Base-by-base conservation (phyloP, 352 stramenopile species). In the Aphanomyces cochlioides region DNA sequence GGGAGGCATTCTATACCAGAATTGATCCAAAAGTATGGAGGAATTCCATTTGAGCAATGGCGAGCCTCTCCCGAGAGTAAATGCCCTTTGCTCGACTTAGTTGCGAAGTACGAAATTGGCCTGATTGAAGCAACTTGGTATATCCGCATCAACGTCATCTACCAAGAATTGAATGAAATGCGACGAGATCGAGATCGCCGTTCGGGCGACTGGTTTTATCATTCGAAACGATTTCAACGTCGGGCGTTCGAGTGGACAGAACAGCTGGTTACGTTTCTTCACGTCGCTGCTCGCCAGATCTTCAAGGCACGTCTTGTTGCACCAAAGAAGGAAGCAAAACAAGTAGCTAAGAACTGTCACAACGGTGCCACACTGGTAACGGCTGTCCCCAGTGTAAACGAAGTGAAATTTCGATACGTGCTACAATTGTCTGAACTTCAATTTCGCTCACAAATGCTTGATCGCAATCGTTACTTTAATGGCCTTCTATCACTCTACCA, bases 1-100 rank as follows among this genome's bases (percentile, higher is more conserved):
- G 87, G 87, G 3, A 76, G 79, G 40, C 78, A 80, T 19, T 88
- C 77, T 65, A 78, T 89, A 36, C 74, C 82, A 38, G 86, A 93
- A 41, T 76, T 95, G 17, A 84, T 92, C 21, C 85, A 95, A 66
- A 76, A 77, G 4, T 81, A 90, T 60, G 86, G 87, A 3, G 87
- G 87, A 1, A 85, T 95, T 2, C 85, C 87, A 2, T 93, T 93
- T 68, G 91, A 93, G 71, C 83, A 93, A 61, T 95, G 87, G 87
- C 79, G 82, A 1, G 81, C 87, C 10, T 81, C 90, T 5, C 77
- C 82, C 4, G 87, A 90, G 19, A 87, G 84, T 34, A 93, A 91
- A 72, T 95, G 87, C 47, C 85, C 84, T 12, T 64, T 95, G 17
- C 75, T 95, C 3, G 87, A 95, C 19, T 87, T 81, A 68, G 82